These are phyloP conservation scores for Oehlia diaphana DNA, from an alignment of 192 early-diverging fungal species.

Conservation along the genomic window DNA sequence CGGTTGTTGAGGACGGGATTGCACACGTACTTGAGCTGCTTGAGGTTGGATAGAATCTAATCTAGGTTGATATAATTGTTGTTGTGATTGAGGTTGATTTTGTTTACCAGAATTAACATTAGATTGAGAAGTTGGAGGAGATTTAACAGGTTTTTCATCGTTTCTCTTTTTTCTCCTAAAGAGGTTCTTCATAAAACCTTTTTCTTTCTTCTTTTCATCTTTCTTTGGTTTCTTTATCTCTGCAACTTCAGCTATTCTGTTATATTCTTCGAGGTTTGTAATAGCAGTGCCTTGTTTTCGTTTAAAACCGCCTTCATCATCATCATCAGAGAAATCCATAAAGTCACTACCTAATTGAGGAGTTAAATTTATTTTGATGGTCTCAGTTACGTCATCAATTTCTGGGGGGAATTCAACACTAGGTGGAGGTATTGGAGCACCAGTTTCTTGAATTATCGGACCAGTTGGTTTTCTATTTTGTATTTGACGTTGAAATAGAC, in stretches of 20 bases:
- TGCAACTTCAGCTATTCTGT: conserved; percentile 25
- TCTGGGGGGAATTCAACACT: not conserved
- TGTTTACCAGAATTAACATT: not conserved
- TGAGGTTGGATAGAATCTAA: not conserved
- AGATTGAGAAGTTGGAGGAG: not conserved
- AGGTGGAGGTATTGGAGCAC: not conserved
- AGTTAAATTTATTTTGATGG: not conserved
- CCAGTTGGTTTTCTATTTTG: not conserved
- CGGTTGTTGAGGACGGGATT: not conserved
- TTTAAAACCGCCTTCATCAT: not conserved
- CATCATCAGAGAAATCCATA: conserved; percentile 29
- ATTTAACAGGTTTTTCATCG: not conserved
- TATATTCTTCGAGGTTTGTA: conserved; percentile 7
- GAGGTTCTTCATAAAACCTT: conserved; percentile 18
- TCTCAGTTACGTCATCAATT: not conserved
- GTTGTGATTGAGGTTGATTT: not conserved
- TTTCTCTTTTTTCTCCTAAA: conserved; percentile 24
- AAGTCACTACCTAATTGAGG: conserved; percentile 24
- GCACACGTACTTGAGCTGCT: not conserved
- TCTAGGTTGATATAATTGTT: not conserved
- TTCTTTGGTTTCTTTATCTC: conserved; percentile 39
- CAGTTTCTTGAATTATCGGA: not conserved
- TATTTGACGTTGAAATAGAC: not conserved
- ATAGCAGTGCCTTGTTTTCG: conserved; percentile 18
- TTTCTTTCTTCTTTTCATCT: conserved; percentile 28